Evolutionary conservation across 768 basidiomycete species (phyloP).

Genomic region (Xerocomellus dryophilus): DNA sequence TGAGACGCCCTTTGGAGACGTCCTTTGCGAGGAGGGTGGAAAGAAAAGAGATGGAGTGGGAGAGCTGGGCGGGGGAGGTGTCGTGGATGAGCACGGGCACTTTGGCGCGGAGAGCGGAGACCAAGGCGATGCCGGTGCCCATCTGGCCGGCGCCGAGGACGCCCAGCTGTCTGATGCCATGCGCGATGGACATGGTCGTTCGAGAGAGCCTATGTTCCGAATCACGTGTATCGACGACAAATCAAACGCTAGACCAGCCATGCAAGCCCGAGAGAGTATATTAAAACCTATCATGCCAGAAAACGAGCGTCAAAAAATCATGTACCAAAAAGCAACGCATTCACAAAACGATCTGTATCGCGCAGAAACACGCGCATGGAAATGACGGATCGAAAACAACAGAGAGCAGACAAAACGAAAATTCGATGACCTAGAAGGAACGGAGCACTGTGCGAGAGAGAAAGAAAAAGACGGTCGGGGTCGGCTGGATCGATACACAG

Average conservation of each 20-base stretch:
- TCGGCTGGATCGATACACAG: conserved; percentile 26
- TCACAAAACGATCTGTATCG: conserved; percentile 20
- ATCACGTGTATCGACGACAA: conserved; percentile 13
- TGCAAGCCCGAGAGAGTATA: conserved; percentile 12
- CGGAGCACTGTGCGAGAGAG: conserved; percentile 19
- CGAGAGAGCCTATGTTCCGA: conserved; percentile 2
- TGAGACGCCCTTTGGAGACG: conserved; percentile 75
- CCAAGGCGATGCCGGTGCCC: conserved; percentile 91
- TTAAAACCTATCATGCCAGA: conserved; percentile 7
- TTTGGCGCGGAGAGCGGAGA: conserved; percentile 80
- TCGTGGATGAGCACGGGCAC: conserved; percentile 87
- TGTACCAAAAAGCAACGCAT: conserved; percentile 17
- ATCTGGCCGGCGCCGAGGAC: conserved; percentile 84
- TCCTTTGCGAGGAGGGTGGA: conserved; percentile 89
- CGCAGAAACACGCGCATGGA: background rate
- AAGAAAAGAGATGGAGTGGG: conserved; percentile 67
- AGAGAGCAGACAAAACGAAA: conserved; percentile 21
- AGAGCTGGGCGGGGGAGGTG: conserved; percentile 68
- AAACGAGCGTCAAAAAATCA: conserved; percentile 17
- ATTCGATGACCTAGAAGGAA: conserved; percentile 6
- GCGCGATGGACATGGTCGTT: conserved; percentile 44
- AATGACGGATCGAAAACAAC: conserved; percentile 15
- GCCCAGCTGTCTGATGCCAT: conserved; percentile 73
- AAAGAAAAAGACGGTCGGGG: conserved; percentile 6
- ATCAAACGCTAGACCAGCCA: conserved; percentile 17